Evolutionary conservation across 306 rosid genomes (phyloP), one percentile per base, ranked within the genome.

Genomic region (Rubus parviflorus): DNA sequence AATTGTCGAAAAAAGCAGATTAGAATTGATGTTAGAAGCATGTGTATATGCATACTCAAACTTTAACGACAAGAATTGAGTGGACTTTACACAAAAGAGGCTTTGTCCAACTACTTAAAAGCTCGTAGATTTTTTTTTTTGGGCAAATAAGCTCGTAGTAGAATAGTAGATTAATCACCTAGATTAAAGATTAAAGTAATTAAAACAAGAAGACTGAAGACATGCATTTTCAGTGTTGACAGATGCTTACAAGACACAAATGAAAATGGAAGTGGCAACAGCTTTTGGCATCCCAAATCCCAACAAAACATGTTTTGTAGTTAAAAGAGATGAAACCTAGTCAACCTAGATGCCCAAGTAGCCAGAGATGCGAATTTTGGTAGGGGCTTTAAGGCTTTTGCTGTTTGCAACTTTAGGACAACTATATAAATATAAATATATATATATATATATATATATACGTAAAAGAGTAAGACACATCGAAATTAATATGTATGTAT

Each of bases 221-320:
- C 69, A 7, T 38, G 47, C 69, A 64, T 38, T 38, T 64, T 40
- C 23, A 17, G 69, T 17, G 45, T 17, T 64, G 47, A 64, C 47
- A 64, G 69, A 17, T 64, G 47, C 47, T 37, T 38, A 6, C 43
- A 35, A 57, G 63, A 57, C 63, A 57, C 35, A 8, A 54, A 35
- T 62, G 2, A 57, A 75, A 75, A 43, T 56, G 60, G 77, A 42
- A 73, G 37, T 70, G 72, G 57, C 15, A 74, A 58, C 89, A 81
- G 86, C 86, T 84, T 84, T 88, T 66, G 43, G 52, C 16, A 54
- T 79, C 86, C 63, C 92, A 83, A 87, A 89, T 86, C 92, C 89
- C 84, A 76, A 88, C 25, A 76, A 30, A 68, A 77, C 66, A 53
- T 70, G 65, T 68, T 72, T 71, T 77, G 74, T 78, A 64, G 82